Evolutionary conservation across 805 yeast genomes (phyloP).

Genomic region (Yamadazyma takamatsuzukensis): DNA sequence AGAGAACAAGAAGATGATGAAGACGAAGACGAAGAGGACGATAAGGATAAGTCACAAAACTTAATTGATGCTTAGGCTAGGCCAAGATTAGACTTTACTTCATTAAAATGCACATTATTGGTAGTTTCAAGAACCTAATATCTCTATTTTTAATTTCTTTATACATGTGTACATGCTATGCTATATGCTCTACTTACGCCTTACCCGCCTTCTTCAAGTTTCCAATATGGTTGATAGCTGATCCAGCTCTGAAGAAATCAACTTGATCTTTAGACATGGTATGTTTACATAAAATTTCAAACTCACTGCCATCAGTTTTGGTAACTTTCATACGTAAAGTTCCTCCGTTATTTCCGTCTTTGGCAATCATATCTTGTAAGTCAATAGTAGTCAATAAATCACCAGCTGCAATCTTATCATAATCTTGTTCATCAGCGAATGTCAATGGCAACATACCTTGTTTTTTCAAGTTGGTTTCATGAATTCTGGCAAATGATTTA

Average conservation of each 20-base stretch:
- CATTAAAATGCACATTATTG: too few relatives aligned
- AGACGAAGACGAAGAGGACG: constrained; percentile 37
- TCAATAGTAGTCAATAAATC: constrained; percentile 76
- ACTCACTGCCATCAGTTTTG: constrained; percentile 66
- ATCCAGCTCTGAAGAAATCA: constrained; percentile 94
- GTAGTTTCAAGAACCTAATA: too few relatives aligned
- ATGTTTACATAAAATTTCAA: constrained; percentile 76
- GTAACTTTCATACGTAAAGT: constrained; percentile 65
- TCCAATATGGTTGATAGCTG: constrained; percentile 92
- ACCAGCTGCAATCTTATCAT: constrained; percentile 73
- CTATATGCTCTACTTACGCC: constrained; percentile 2
- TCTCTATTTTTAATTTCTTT: too few relatives aligned
- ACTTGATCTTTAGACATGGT: constrained; percentile 97
- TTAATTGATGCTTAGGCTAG: constrained; percentile 43
- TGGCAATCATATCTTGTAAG: constrained; percentile 69
- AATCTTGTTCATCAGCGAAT: constrained; percentile 85
- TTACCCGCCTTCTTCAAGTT: constrained; percentile 26
- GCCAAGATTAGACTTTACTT: too few relatives aligned
- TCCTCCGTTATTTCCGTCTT: constrained; percentile 88
- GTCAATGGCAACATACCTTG: constrained; percentile 97
- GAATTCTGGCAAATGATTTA: constrained; percentile 96
- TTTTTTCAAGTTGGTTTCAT: constrained; percentile 95
- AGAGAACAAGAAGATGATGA: constrained; percentile 62
- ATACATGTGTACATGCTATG: too few relatives aligned
- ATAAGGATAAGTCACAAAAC: constrained; percentile 35